Conservation (phyloP, 768 basidiomycete species). For the Termitomyces sp. region DNA sequence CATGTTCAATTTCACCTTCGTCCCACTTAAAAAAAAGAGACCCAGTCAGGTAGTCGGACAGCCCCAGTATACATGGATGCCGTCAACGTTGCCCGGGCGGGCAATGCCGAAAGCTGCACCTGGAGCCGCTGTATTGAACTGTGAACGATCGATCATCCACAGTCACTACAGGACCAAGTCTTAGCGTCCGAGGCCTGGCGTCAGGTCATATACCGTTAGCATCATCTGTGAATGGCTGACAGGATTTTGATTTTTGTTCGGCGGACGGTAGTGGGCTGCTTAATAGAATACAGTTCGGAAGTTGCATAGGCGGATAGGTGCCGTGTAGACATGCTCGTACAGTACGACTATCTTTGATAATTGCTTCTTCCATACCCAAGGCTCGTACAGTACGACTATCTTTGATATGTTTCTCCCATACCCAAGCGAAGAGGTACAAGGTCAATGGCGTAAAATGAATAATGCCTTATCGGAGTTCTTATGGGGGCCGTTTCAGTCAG, state of each 20-base stretch:
- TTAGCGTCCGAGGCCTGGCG: slow-evolving; percentile 4
- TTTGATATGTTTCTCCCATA: no score
- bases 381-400: background rate
- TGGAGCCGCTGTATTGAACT: background rate
- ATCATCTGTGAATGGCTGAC: background rate
- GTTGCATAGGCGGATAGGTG: background rate
- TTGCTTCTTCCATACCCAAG: no score
- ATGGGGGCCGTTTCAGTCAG: no score
- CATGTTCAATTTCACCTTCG: background rate
- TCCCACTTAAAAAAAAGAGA: slow-evolving; percentile 3
- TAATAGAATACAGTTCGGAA: background rate
- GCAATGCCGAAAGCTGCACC: background rate
- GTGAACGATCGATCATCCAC: background rate
- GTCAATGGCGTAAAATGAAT: background rate
- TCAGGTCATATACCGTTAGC: background rate
- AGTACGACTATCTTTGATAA: background rate
- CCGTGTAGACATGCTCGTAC: background rate
- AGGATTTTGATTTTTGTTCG: slow-evolving; percentile 1
- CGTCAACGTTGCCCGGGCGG: background rate
- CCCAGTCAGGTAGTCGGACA: slow-evolving; percentile 18
- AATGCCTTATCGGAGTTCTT: background rate
- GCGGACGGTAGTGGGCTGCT: background rate
- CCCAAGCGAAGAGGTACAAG: no score
- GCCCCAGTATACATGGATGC: slow-evolving; percentile 1
- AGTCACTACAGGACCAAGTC: slow-evolving; percentile 3